Evolutionary conservation across 2,329 filamentous ascomycete genomes (phyloP), one percentile per base, ranked within the genome.

Genomic region (Neofusicoccum sp.): DNA sequence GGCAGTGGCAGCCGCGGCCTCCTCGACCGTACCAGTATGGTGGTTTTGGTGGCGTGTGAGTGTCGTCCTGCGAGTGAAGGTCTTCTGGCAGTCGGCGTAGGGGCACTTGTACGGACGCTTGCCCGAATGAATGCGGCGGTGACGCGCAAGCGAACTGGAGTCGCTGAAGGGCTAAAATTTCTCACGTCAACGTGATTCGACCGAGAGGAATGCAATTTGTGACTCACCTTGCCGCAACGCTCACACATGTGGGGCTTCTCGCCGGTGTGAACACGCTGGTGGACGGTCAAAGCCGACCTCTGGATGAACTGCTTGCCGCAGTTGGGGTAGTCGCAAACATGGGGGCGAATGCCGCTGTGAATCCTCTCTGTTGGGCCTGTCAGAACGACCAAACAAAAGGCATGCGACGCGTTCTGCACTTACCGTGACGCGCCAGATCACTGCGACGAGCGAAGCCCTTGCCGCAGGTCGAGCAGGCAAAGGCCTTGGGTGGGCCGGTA

Each of bases 161-260:
- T 99, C 95, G 71, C 93, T 96, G 71, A 99, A 99, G 9, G 91
- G 91, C 93, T 96, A 70, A 34, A 69, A 38, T 34, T 40, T 6
- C 12, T 56, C 28, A 34, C 28, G 16, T 57, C 59, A 62, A 61
- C 60, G 47, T 57, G 59, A 61, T 56, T 40, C 51, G 49, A 61
- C 45, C 11, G 38, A 30, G 31, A 56, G 49, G 45, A 53, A 56
- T 14, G 41, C 28, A 16, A 4, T 8, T n/a, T 26, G 12, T 38
- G 30, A 58, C 83, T 70, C 81, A 96, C 93, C 88, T 98, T 98
- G 74, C 91, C 91, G 75, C 95, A 98, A 64, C 90, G 87, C 77
- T 97, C 95, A 73, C 95, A 99, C 86, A 95, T 93, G 70, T 99
- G 95, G 54, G 95, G 95, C 78, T 99, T 99, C 79, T 98, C 95